Evolutionary conservation across 371 early-diverging fungal genomes (phyloP), one percentile per base, ranked within the genome.

Genomic region (Rhizopus microsporus): DNA sequence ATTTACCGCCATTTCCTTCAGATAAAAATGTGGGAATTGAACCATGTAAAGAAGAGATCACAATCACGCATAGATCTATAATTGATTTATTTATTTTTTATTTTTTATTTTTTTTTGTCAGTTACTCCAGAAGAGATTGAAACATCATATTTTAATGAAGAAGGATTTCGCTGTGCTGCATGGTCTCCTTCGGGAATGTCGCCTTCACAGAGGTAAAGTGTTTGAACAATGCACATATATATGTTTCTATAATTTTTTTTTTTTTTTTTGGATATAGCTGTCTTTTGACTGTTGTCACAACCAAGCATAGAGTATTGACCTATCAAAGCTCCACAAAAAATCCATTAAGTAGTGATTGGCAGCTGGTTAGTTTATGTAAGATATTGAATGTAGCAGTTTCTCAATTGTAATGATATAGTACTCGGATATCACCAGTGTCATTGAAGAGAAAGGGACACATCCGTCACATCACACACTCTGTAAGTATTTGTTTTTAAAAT

Each of bases 131-230:
- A 57, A 10, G 33, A 48, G 6, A 10, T 74, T 5, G 53, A 68
- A 34, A 51, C 63, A 6, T 65, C 63, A 3, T 60, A 49, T 37
- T 29, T 56, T 5, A 53, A 37, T 15, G 51, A 64, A 5, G 75
- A 75, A 48, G 52, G 48, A 3, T 71, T 59, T 59, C 69, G 75
- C 23, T 57, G 43, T 50, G 62, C 67, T 13, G 55, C 30, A 6
- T 75, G 75, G 75, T 75, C 75, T 15, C 55, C 67, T 3, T 51
- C 56, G 9, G 65, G 67, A 6, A 31, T 75, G 43, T 65, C 72
- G 32, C 12, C 12, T 0, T 30, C 59, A 3, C 43, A 60, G 33
- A 64, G 73, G 73, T 72, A 60, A 54, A 32, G 15, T 39, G 23
- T 8, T 17, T 6, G n/a, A 9, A 10, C 8, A 10, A 29, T 2